Percentiles rank a stretch among this genome's conserved stretches.
These are phyloP conservation scores for Ramalina peruviana DNA, from an alignment of 495 filamentous ascomycete species.

Conservation along the genomic window DNA sequence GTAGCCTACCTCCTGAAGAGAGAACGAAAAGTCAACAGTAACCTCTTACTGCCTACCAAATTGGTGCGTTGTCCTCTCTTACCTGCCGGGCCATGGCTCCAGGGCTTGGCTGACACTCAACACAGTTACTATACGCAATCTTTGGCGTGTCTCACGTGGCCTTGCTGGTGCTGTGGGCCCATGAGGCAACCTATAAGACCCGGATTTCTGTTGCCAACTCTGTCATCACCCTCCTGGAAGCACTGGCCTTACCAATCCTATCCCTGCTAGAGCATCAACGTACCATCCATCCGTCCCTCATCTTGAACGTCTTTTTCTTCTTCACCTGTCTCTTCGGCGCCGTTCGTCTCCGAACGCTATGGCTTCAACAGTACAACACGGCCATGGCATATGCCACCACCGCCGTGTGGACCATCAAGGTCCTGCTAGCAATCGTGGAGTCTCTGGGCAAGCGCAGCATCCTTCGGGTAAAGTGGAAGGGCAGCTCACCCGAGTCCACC, in stretches of 20 bases:
- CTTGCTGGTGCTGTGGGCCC: slow-evolving; percentile 34
- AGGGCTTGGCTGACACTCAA: not conserved
- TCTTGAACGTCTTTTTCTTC: slow-evolving; percentile 47
- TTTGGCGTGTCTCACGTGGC: slow-evolving; percentile 31
- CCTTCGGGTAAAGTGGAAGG: slow-evolving; percentile 28
- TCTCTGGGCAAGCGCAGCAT: slow-evolving; percentile 37
- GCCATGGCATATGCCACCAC: slow-evolving; percentile 34
- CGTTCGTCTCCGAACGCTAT: slow-evolving; percentile 41
- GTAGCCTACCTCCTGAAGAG: slow-evolving; percentile 30
- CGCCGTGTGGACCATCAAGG: slow-evolving; percentile 31
- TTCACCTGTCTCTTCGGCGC: slow-evolving; percentile 45
- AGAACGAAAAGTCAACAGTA: slow-evolving; percentile 31
- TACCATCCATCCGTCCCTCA: slow-evolving; percentile 40
- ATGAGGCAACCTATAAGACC: slow-evolving; percentile 21
- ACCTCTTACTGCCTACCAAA: slow-evolving; percentile 28
- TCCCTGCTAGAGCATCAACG: slow-evolving; percentile 44
- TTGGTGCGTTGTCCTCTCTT: slow-evolving; percentile 23
- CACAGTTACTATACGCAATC: slow-evolving; percentile 27
- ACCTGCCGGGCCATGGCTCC: not conserved
- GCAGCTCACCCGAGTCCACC: slow-evolving; percentile 45
- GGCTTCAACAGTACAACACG: slow-evolving; percentile 30
- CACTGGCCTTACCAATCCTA: slow-evolving; percentile 29
- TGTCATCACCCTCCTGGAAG: slow-evolving; percentile 28
- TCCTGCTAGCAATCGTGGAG: slow-evolving; percentile 38
- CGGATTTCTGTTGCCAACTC: slow-evolving; percentile 34